Conservation (phyloP, 257 asterid species). For the Pogostemon cablin region DNA sequence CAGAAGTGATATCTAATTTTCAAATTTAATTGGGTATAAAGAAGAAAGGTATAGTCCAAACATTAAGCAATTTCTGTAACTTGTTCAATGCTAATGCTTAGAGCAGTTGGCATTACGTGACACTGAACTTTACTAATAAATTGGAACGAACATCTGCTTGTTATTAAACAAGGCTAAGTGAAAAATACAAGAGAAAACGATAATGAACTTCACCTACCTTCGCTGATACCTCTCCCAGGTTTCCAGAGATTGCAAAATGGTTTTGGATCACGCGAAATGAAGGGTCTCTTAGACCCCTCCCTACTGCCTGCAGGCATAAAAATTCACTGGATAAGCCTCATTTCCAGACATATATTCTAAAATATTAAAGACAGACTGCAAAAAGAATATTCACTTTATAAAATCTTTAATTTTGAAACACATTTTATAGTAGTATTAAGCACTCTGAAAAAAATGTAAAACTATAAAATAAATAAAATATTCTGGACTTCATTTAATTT, state of each 20-base stretch:
- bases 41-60: background rate
- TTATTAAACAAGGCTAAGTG: background rate
- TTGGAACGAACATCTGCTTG: background rate
- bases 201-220: slow-evolving; percentile 65
- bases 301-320: slow-evolving; percentile 76
- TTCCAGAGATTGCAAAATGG: slow-evolving; percentile 86
- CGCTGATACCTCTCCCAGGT: slow-evolving; percentile 91
- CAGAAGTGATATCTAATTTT: background rate
- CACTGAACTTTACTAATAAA: slow-evolving; percentile 11
- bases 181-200: slow-evolving; percentile 10
- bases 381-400: no score
- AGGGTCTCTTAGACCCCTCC: slow-evolving; percentile 96
- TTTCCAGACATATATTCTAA: slow-evolving; percentile 11
- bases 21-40: background rate
- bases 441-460: background rate
- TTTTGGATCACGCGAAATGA: slow-evolving; percentile 93
- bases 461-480: slow-evolving; percentile 10
- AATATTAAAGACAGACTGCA: background rate
- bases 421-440: background rate
- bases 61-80: background rate
- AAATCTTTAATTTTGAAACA: background rate
- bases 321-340: slow-evolving; percentile 7
- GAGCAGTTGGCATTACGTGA: slow-evolving; percentile 10
- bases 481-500: background rate
- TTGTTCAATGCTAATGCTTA: background rate